Percentiles rank a stretch among this genome's conserved stretches.
Evolutionary conservation across 345 rosid species (phyloP).

Genomic region (Melastoma malabathricum): DNA sequence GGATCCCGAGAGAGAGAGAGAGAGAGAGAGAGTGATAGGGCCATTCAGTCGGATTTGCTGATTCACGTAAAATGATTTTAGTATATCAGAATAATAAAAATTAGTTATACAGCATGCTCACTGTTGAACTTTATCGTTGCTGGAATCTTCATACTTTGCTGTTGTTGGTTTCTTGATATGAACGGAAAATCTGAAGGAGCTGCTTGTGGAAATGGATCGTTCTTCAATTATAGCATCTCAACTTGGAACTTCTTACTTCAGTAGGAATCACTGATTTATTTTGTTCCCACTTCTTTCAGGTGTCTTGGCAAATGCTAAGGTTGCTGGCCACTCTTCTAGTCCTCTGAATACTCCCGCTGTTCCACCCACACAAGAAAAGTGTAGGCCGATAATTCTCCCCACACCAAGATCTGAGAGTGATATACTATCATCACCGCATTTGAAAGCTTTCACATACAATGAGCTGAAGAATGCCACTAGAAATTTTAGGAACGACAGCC

Average conservation of each 20-base stretch:
- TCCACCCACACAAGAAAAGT: constrained; percentile 10
- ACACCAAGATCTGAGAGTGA: constrained; percentile 30
- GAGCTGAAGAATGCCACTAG: constrained; percentile 56
- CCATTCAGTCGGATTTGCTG: too few species aligned
- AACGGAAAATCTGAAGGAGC: too few species aligned
- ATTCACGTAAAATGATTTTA: too few species aligned
- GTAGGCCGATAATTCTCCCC: constrained; percentile 12
- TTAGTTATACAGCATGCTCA: too few species aligned
- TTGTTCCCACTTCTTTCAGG: constrained; percentile 9
- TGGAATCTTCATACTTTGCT: too few species aligned
- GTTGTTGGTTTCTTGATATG: too few species aligned
- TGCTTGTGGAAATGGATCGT: too few species aligned
- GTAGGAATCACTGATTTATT: not conserved
- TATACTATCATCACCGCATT: constrained; percentile 29
- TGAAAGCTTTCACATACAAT: constrained; percentile 37
- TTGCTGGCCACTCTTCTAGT: constrained; percentile 10
- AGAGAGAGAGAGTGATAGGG: too few species aligned
- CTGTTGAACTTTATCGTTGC: too few species aligned
- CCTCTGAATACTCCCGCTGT: constrained; percentile 9
- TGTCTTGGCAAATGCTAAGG: constrained; percentile 4
- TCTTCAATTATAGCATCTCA: not conserved
- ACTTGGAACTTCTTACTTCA: not conserved
- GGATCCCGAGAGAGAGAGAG: too few species aligned
- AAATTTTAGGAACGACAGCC: constrained; percentile 46
- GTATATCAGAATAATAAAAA: too few species aligned